These are phyloP conservation scores for Macaranga tanarius DNA, from an alignment of 441 rosid genomes.

Conservation along the genomic window DNA sequence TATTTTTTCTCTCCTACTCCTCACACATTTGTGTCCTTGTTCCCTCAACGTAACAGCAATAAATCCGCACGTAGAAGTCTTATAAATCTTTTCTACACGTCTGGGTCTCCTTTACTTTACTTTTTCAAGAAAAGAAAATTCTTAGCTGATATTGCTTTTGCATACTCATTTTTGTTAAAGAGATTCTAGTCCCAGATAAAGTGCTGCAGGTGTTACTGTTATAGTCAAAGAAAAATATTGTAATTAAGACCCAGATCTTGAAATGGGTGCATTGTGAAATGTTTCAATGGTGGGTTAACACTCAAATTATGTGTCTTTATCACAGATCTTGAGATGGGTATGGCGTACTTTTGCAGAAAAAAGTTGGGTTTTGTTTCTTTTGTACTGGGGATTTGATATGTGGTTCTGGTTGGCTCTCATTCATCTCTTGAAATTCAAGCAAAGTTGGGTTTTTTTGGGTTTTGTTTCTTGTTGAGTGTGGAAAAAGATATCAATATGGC, in stretches of 20 bases:
- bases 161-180: background rate
- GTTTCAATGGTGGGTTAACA: constrained; percentile 1
- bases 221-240: background rate
- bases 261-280: constrained; percentile 18
- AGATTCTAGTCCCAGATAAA: background rate
- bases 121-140: constrained; percentile 9
- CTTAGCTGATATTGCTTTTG: constrained; percentile 4
- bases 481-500: constrained; percentile 25
- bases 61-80: background rate
- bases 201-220: constrained; percentile 15
- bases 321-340: constrained; percentile 26
- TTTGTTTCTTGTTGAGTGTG: background rate
- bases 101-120: constrained; percentile 23
- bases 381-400: constrained; percentile 7
- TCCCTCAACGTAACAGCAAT: background rate
- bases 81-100: constrained; percentile 10
- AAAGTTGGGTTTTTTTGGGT: constrained; percentile 9
- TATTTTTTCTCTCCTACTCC: background rate
- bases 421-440: background rate
- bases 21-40: background rate
- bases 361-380: constrained; percentile 10
- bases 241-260: constrained; percentile 26
- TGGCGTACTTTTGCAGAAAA: background rate
- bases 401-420: background rate
- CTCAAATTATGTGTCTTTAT: background rate